Evolutionary conservation across 169 alveolate genomes (phyloP).

Genomic region (Plasmodium malariae): DNA sequence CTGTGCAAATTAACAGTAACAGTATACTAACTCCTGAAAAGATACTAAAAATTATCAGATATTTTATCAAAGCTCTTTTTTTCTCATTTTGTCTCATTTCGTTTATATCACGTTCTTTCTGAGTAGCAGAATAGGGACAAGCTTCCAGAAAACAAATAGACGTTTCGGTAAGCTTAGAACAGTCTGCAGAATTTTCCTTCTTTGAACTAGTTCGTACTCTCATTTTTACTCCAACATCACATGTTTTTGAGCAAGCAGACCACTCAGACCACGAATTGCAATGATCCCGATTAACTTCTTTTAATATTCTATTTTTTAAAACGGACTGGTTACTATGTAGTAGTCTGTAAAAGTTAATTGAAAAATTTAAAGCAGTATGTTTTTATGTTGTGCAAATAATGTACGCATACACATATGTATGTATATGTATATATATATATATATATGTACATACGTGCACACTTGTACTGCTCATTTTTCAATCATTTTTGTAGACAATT

Average conservation of each 20-base stretch:
- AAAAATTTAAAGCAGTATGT: too few relatives aligned
- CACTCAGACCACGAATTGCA: constrained; percentile 66
- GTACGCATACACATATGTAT: background rate
- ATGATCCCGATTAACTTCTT: constrained; percentile 3
- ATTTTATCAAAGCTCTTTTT: background rate
- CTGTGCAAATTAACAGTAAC: constrained; percentile 19
- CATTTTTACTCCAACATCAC: constrained; percentile 53
- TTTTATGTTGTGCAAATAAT: background rate
- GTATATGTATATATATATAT: background rate
- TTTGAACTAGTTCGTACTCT: background rate
- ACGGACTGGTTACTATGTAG: background rate
- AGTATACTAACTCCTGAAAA: constrained; percentile 28
- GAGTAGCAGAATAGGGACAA: background rate
- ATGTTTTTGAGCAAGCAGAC: constrained; percentile 52
- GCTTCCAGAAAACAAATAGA: constrained; percentile 7
- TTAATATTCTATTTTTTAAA: constrained; percentile 20
- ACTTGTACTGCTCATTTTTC: too few relatives aligned
- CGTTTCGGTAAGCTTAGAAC: constrained; percentile 50
- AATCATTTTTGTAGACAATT: background rate
- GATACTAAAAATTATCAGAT: constrained; percentile 37
- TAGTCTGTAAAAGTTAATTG: background rate
- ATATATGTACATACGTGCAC: too few relatives aligned
- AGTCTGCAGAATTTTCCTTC: background rate
- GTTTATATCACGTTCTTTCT: background rate
- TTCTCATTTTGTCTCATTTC: background rate